Base-by-base conservation (phyloP, 2,329 filamentous ascomycete genomes). In the Cercospora janseana region DNA sequence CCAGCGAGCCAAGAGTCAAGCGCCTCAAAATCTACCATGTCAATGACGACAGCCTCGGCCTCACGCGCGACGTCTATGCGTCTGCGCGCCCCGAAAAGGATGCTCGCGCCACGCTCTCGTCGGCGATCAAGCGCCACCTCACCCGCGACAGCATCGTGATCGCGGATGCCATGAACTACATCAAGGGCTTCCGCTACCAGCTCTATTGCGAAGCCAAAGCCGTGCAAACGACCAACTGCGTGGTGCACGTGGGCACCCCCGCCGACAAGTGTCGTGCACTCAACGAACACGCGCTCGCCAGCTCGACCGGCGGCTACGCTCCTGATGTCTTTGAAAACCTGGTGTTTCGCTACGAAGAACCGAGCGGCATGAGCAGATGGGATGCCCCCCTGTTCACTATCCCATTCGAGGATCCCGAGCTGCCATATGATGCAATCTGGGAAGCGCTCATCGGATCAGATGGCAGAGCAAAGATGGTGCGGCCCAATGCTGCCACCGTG, bases 121-220 rank as follows among this genome's bases (percentile, higher is more conserved):
- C 80, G 53, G 87, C 88, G 53, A 85, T 92, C 37, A 92, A 92
- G 75, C 79, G 88, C 34, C 79, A 83, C 41, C 76, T 94, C 23
- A 82, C 79, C 53, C 79, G 82, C 49, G 81, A 82, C 62, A 85
- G 88, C 63, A 82, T 94, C 51, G 86, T 93, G 45, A 81, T 94
- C 38, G 80, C 89, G 12, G 88, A 94, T 66, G 83, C 84, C 1
- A 73, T 88, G 53, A 93, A 93, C 70, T 94, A 93, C 70, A 94
- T 94, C 72, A 93, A 93, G 69, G 88, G 88, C 28, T 93, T 87
- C 80, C 79, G 88, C 41, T 94, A 94, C 67, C 88, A 94, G 74
- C 75, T 94, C 16, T 86, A 85, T 68, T 92, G 88, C 72, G 88
- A 93, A 70, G 82, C 88, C 28, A 93, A 93, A 70, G 88, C 88